Evolutionary conservation across 495 filamentous ascomycete genomes (phyloP).

Genomic region (Penicillium dipodomyicola): DNA sequence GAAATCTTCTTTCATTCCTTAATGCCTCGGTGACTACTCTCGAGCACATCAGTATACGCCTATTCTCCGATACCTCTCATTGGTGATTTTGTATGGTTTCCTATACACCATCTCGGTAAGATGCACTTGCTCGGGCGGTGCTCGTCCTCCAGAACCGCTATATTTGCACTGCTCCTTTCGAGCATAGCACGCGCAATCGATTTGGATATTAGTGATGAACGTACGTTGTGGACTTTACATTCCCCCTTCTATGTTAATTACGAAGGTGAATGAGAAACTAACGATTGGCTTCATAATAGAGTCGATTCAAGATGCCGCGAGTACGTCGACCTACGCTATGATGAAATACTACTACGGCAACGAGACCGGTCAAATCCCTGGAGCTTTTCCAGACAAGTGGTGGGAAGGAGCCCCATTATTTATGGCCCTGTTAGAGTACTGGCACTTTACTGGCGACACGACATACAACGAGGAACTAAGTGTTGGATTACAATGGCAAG

Average conservation of each 20-base stretch:
- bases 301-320: conserved; percentile 63
- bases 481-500: conserved; percentile 51
- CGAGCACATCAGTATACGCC: background rate
- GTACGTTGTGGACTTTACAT: conserved; percentile 6
- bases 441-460: conserved; percentile 54
- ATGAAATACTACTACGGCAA: conserved; percentile 69
- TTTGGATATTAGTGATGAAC: conserved; percentile 23
- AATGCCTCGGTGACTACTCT: too few relatives aligned
- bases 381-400: conserved; percentile 61
- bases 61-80: background rate
- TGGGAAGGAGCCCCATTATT: conserved; percentile 75
- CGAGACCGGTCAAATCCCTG: conserved; percentile 58
- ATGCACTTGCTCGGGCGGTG: conserved; percentile 13
- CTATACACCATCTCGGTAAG: background rate
- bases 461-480: conserved; percentile 51
- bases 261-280: background rate
- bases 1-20: background rate
- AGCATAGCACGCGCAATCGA: conserved; percentile 14
- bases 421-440: conserved; percentile 50
- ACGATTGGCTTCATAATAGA: conserved; percentile 39
- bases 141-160: background rate
- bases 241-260: background rate
- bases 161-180: conserved; percentile 5
- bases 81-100: background rate
- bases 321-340: conserved; percentile 58